phyloP scores from a whole-genome alignment of 2,329 filamentous ascomycete species.

The Alternaria arbusti region DNA sequence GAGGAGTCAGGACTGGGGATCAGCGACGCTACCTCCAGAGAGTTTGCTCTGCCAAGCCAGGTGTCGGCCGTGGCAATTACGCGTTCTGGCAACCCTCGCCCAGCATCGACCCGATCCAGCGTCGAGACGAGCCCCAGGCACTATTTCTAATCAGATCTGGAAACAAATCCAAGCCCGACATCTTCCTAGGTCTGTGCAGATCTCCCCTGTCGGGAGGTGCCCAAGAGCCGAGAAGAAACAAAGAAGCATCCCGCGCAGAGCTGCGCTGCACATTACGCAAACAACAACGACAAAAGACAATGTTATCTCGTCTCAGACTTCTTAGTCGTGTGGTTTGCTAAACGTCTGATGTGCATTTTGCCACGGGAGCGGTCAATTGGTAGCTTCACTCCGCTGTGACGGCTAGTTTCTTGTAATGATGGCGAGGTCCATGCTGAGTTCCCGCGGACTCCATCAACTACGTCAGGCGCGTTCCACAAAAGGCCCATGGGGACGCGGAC shows the following conservation, averaged over 20 bases:
- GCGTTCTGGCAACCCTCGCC: constrained; percentile 2
- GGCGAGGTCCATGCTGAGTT: not conserved
- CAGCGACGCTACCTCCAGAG: constrained; percentile 10
- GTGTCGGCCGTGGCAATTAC: constrained; percentile 7
- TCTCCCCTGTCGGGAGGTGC: constrained; percentile 9
- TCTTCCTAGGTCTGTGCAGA: constrained; percentile 15
- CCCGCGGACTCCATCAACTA: not conserved
- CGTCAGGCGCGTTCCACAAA: constrained; percentile 6
- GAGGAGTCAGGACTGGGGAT: constrained; percentile 9
- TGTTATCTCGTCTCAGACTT: not conserved
- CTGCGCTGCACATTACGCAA: not conserved
- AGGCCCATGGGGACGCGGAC: constrained; percentile 4
- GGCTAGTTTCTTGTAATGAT: constrained; percentile 1
- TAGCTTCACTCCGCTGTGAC: constrained; percentile 2
- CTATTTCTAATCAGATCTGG: constrained; percentile 5
- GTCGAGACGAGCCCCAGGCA: constrained; percentile 13
- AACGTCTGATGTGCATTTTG: not conserved
- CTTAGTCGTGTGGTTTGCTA: not conserved
- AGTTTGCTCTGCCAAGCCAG: constrained; percentile 12
- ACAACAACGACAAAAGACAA: not conserved
- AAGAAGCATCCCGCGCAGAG: constrained; percentile 3
- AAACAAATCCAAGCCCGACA: constrained; percentile 11
- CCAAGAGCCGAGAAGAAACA: constrained; percentile 9
- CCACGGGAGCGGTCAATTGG: constrained; percentile 4
- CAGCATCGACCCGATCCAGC: constrained; percentile 4